Evolutionary conservation across 2,329 filamentous ascomycete species (phyloP).

Genomic region (Apiospora rasikravindrae): DNA sequence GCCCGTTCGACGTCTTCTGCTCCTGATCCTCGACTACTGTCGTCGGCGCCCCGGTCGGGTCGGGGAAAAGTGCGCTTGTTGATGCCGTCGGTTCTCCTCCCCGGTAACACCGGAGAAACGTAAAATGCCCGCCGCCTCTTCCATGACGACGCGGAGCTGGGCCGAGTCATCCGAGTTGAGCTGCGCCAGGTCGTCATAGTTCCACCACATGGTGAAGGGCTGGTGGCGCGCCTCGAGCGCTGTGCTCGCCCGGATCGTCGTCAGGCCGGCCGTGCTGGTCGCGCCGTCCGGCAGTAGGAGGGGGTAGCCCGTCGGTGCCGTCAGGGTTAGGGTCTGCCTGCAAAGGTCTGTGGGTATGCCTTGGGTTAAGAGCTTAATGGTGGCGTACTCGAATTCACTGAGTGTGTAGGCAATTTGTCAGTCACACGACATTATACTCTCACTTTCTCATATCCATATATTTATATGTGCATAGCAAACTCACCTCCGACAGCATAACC

Average conservation of each 20-base stretch:
- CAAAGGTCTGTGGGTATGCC: not conserved
- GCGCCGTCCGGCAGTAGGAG: not conserved
- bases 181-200: not conserved
- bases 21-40: too few relatives aligned
- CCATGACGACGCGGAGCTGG: not conserved
- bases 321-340: not conserved
- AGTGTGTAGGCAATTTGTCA: not conserved
- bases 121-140: not conserved
- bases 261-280: not conserved
- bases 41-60: too few relatives aligned
- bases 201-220: slow-evolving; percentile 6
- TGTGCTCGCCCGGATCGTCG: not conserved
- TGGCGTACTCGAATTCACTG: not conserved
- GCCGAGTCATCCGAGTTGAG: not conserved
- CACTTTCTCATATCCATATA: not conserved
- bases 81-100: not conserved
- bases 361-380: not conserved
- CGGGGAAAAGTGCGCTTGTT: not conserved
- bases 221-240: slow-evolving; percentile 4
- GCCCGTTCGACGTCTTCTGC: not conserved
- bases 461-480: not conserved
- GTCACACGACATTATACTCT: not conserved
- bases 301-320: not conserved
- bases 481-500: not conserved
- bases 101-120: not conserved